Percentiles rank a stretch among this genome's conserved stretches.
These are phyloP conservation scores for Thelephora aurantiotincta DNA, from an alignment of 768 basidiomycete genomes.

Conservation along the genomic window DNA sequence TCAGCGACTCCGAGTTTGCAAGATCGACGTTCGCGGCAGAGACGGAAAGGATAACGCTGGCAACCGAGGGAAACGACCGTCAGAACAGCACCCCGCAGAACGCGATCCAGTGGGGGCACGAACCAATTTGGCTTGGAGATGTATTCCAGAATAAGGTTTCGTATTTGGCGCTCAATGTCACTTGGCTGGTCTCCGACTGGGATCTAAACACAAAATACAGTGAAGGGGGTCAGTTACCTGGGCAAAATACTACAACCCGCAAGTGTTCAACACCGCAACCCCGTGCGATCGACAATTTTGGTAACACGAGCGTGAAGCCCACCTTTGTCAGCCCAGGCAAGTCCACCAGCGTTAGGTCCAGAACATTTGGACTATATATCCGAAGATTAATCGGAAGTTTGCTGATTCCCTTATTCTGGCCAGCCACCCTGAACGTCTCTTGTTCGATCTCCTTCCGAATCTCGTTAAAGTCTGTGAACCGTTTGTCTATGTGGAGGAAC, in stretches of 20 bases:
- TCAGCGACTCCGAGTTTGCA: conserved; percentile 95
- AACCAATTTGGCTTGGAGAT: conserved; percentile 95
- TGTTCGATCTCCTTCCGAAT: conserved; percentile 95
- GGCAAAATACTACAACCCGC: background rate
- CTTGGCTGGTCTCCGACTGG: conserved; percentile 96
- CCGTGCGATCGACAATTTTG: no score
- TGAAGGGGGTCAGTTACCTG: background rate
- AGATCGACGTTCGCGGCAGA: conserved; percentile 97
- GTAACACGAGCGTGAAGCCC: conserved; percentile 10
- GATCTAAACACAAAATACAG: conserved; percentile 34
- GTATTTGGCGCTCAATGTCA: conserved; percentile 95
- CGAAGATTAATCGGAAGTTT: conserved; percentile 90
- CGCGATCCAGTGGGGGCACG: conserved; percentile 7
- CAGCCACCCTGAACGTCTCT: conserved; percentile 94
- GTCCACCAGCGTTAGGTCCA: conserved; percentile 94
- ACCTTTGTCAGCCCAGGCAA: conserved; percentile 95
- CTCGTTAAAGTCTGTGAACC: conserved; percentile 92
- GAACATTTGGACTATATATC: conserved; percentile 90
- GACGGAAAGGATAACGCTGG: conserved; percentile 89
- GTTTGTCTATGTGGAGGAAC: conserved; percentile 91
- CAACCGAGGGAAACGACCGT: background rate
- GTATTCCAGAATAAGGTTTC: conserved; percentile 87
- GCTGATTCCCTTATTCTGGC: conserved; percentile 97
- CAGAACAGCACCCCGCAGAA: background rate
- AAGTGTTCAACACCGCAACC: background rate